Evolutionary conservation across 1,284 basidiomycete genomes (phyloP), one percentile per base, ranked within the genome.

Genomic region (Erythrobasidium hasegawianum): DNA sequence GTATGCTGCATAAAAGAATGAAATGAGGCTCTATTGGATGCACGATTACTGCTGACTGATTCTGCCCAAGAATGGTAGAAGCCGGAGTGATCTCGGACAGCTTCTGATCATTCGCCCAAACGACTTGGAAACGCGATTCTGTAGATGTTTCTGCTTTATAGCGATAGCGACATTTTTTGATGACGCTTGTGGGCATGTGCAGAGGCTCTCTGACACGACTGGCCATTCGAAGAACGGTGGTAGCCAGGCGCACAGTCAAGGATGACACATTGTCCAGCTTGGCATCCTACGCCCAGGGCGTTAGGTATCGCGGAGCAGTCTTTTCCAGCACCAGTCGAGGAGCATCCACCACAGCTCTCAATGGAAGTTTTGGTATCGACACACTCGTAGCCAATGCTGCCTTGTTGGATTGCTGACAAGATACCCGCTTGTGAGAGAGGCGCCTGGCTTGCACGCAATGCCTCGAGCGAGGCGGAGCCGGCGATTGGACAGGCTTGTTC

Each of bases 261-360:
- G 13, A 57, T 24, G 22, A 40, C 38, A 24, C 55, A 57, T 47
- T 10, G n/a, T 13, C 55, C 55, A 38, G 27, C 16, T 20, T 22
- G 18, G 29, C 55, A 57, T 24, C 55, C 55, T 38, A 57, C 55
- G 9, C 38, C 55, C 3, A 40, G 11, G 10, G 55, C 39, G 39
- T 57, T 8, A 13, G 55, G 14, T 4, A 57, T 27, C n/a, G 27
- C 39, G 5, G 55, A 38, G 39, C 55, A 57, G 26, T 59, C 57
- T 11, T 50, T 11, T 50, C 57, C 57, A 10, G 27, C 33, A 18
- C 55, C 55, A 33, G 18, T 22, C 7, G 55, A 39, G 18, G 55
- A 33, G 22, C 57, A 59, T 9, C 57, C 40, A 18, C 57, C 57
- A 41, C 57, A 59, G 33, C 16, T 18, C 14, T 59, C 57, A 14